Base-by-base conservation (phyloP, 1,284 basidiomycete genomes). In the Leccinum subrobustum region DNA sequence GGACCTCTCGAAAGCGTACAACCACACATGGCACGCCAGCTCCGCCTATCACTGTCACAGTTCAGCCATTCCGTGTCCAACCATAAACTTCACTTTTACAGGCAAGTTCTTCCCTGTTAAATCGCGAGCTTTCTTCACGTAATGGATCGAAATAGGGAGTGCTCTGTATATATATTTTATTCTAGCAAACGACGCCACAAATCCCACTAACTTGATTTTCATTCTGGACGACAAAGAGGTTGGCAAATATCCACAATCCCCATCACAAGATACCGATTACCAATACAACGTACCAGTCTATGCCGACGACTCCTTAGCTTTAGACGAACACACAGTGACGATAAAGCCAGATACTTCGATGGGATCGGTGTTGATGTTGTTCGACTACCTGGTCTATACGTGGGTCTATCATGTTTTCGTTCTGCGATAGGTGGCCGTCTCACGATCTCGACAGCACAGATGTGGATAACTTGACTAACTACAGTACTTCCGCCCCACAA, bases 91-190 rank as follows among this genome's bases (percentile, higher is more conserved):
- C 27, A 60, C 57, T 16, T 69, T 68, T 3, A 61, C 20, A 44
- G 67, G 67, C 56, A 39, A 1, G 58, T 37, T 4, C 4, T 33
- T 18, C 27, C 11, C 23, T 50, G 1, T 50, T 50, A 1, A 25
- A 5, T 50, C 48, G 23, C 23, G 23, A 50, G 48, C 25, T 25
- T 50, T 52, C n/a, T 6, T 33, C 29, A 58, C 11, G 27, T 9
- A 0, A 31, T 18, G 12, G 0, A 20, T 33, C 5, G 8, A 12
- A 18, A 31, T 31, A 52, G 67, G 68, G 20, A 67, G 33, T 23
- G 66, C 50, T 1, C 0, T 70, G 12, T 68, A 70, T 4, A 64
- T 70, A 33, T 68, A 68, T 44, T 68, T 68, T 33, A 67, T 67
- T 50, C 4, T 59, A 0, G 59, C 59, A 14, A 68, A 68, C 51